Evolutionary conservation across 2,329 filamentous ascomycete species (phyloP).

Genomic region (Fusarium neocosmosporiellum): DNA sequence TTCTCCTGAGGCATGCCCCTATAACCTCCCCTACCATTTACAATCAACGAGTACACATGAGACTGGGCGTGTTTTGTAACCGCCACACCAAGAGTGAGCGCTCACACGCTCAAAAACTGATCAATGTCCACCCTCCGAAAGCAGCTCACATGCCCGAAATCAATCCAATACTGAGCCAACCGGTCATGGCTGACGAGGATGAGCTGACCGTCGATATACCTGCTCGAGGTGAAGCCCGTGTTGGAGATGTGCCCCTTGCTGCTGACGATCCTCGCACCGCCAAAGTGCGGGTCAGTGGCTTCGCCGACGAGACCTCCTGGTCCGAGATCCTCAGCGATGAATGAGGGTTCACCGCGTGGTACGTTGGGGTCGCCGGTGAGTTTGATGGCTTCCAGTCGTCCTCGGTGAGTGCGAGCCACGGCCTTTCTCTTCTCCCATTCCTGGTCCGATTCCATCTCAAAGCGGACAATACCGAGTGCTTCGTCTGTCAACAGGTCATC

Average conservation of each 20-base stretch:
- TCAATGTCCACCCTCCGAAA: conserved; percentile 71
- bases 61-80: too few species aligned
- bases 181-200: conserved; percentile 82
- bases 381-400: conserved; percentile 85
- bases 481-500: conserved; percentile 50
- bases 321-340: conserved; percentile 82
- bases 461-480: conserved; percentile 54
- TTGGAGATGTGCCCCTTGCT: conserved; percentile 83
- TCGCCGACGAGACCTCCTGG: conserved; percentile 71
- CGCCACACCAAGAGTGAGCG: too few species aligned
- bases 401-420: conserved; percentile 66
- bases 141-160: conserved; percentile 69
- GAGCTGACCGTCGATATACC: conserved; percentile 79
- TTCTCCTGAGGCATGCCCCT: too few species aligned
- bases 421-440: conserved; percentile 59
- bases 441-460: conserved; percentile 56
- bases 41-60: too few species aligned
- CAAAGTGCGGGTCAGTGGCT: conserved; percentile 75
- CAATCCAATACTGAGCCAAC: conserved; percentile 85
- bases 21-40: too few species aligned
- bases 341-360: conserved; percentile 86
- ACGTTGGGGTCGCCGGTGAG: conserved; percentile 92
- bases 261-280: conserved; percentile 78
- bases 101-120: conserved; percentile 51
- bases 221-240: conserved; percentile 77